Base-by-base conservation (phyloP, 345 rosid genomes). In the Isatis tinctoria region DNA sequence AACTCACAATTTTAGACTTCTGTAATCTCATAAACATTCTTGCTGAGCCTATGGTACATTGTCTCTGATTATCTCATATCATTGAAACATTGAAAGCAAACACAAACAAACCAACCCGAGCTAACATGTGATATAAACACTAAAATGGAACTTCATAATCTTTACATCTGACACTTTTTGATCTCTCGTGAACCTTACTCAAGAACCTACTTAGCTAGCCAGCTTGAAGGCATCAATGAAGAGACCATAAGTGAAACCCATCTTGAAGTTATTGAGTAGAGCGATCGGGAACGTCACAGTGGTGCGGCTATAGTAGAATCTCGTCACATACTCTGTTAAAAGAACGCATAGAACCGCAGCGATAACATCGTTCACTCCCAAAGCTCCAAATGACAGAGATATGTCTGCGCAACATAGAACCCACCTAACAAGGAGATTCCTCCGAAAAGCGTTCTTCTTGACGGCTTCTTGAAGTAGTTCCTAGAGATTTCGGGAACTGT, bases 181-280 rank as follows among this genome's bases (percentile, higher is more conserved):
- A 35, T 9, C 10, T 9, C 11, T 35, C 11, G 9, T 5, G 36
- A 44, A 6, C 20, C 7, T 44, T 44, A 6, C 49, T 36, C 51
- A 8, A 17, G 18, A 47, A 9, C 52, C 10, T 6, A 32, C 35
- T 30, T 60, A 90, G 66, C 95, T 91, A 44, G 95, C 98, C 43
- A 94, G 88, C 88, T 91, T 90, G 76, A 94, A 94, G 3, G 98
- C 98, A 73, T 91, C 98, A 40, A 94, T 94, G 87, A 91, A 94
- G 73, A 94, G 93, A 35, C 96, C 97, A 70, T 94, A 91, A 43
- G 95, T 94, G 81, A 91, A 90, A 27, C 96, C 97, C 97, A 94
- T 88, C 92, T 91, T 90, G 84, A 94, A 94, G 72, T 94, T 91
- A 85, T 94, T 90, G 47, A 94, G 93, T 18, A 94, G 88, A 60